phyloP scores from a whole-genome alignment of 805 yeast genomes.

The Yueomyces sp. region DNA sequence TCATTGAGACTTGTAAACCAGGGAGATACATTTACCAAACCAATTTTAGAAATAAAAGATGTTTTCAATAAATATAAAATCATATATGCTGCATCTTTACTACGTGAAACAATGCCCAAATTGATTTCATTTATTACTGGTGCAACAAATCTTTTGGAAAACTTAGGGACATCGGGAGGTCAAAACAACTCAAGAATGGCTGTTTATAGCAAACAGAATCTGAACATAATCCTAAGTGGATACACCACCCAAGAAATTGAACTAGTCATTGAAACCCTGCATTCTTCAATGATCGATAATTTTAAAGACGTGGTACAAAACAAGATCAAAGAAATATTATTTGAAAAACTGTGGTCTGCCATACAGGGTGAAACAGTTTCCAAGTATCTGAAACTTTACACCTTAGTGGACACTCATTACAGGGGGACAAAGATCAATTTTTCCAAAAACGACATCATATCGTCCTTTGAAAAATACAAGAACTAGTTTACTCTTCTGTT shows the following conservation, averaged over 20 bases:
- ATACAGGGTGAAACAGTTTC: constrained; percentile 50
- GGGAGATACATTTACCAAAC: constrained; percentile 9
- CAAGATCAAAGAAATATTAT: constrained; percentile 28
- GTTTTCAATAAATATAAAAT: constrained; percentile 24
- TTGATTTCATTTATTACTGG: constrained; percentile 52
- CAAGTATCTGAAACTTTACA: constrained; percentile 39
- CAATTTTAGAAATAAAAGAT: constrained; percentile 13
- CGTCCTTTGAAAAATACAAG: constrained; percentile 32
- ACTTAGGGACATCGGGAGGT: constrained; percentile 12
- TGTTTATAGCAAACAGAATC: constrained; percentile 46
- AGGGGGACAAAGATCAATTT: constrained; percentile 39
- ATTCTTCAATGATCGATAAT: constrained; percentile 43
- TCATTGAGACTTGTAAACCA: constrained; percentile 15
- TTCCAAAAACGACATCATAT: constrained; percentile 41
- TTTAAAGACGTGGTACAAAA: constrained; percentile 23
- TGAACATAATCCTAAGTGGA: constrained; percentile 41
- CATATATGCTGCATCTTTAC: constrained; percentile 33
- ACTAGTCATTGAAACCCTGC: constrained; percentile 39
- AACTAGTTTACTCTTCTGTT: not conserved
- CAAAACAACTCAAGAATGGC: constrained; percentile 44
- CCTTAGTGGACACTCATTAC: constrained; percentile 42
- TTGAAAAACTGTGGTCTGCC: constrained; percentile 56
- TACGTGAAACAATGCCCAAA: constrained; percentile 51
- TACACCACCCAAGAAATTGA: constrained; percentile 49
- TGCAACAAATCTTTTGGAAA: constrained; percentile 34